A percentile compares a stretch with the other conserved stretches of the same genome.
Evolutionary conservation across 179 eudicot species (phyloP).

Genomic region (Amaranthus tricolor): DNA sequence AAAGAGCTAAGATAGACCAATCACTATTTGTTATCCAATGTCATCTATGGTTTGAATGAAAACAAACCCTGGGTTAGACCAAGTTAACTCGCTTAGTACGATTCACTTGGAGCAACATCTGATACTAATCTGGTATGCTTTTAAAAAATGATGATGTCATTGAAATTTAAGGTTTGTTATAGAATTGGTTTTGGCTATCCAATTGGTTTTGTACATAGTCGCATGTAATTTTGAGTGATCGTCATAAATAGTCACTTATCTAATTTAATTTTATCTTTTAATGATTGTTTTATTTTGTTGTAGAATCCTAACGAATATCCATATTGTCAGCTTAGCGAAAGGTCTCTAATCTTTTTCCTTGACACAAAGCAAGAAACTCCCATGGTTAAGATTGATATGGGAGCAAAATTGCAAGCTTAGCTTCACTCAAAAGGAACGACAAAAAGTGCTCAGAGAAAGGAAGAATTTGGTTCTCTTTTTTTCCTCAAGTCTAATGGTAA

Average conservation of each 20-base stretch:
- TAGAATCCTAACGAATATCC: conserved; percentile 87
- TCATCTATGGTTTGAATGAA: conserved; percentile 78
- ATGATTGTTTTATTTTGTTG: conserved; percentile 10
- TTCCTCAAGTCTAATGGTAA: conserved; percentile 44
- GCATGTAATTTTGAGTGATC: too few species aligned
- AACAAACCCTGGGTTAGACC: conserved; percentile 62
- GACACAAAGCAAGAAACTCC: conserved; percentile 53
- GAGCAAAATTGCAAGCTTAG: conserved; percentile 77
- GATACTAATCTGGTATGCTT: conserved; percentile 71
- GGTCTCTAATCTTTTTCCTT: conserved; percentile 54
- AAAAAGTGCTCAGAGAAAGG: conserved; percentile 43
- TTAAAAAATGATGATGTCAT: not conserved
- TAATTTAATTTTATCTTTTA: not conserved
- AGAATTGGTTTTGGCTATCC: too few species aligned
- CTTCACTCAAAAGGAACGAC: conserved; percentile 82
- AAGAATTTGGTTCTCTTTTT: conserved; percentile 45
- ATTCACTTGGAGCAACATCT: conserved; percentile 86
- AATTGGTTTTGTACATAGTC: too few species aligned
- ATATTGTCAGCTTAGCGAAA: conserved; percentile 83
- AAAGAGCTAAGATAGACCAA: conserved; percentile 84
- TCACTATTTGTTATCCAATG: conserved; percentile 81
- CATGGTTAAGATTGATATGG: conserved; percentile 67
- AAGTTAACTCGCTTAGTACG: conserved; percentile 83
- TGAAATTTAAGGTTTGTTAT: not conserved
- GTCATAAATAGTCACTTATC: not conserved